Conservation (phyloP, 495 filamentous ascomycete genomes). For the Articulospora tetracladia region DNA sequence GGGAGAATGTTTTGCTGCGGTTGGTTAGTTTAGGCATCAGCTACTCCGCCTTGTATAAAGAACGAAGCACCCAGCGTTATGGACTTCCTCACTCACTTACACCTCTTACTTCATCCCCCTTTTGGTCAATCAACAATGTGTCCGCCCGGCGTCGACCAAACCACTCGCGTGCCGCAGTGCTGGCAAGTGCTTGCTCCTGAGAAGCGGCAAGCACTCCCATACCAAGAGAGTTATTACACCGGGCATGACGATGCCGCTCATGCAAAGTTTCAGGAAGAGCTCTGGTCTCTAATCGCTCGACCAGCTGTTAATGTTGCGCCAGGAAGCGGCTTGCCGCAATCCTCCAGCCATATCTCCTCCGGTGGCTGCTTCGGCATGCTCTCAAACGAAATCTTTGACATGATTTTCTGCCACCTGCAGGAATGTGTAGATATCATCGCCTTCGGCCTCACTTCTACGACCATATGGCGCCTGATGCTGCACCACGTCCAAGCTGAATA, state of each 20-base stretch:
- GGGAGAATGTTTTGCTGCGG: too few relatives aligned
- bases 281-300: background rate
- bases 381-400: slow-evolving; percentile 2
- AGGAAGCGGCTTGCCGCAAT: background rate
- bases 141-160: slow-evolving; percentile 1
- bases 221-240: background rate
- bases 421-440: background rate
- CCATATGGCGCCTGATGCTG: background rate
- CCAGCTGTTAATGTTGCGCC: background rate
- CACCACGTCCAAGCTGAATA: background rate
- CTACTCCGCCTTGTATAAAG: background rate
- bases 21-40: background rate
- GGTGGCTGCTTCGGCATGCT: background rate
- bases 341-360: background rate
- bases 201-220: background rate
- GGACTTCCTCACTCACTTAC: background rate
- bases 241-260: background rate
- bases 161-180: background rate
- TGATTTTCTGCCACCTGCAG: background rate
- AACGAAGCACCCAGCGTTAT: too few relatives aligned
- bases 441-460: background rate
- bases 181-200: slow-evolving; percentile 1
- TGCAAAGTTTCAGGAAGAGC: background rate
- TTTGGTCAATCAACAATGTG: too few relatives aligned
- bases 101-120: too few relatives aligned